Conservation (phyloP, 2,329 filamentous ascomycete genomes). For the Diaporthe aspalathi region DNA sequence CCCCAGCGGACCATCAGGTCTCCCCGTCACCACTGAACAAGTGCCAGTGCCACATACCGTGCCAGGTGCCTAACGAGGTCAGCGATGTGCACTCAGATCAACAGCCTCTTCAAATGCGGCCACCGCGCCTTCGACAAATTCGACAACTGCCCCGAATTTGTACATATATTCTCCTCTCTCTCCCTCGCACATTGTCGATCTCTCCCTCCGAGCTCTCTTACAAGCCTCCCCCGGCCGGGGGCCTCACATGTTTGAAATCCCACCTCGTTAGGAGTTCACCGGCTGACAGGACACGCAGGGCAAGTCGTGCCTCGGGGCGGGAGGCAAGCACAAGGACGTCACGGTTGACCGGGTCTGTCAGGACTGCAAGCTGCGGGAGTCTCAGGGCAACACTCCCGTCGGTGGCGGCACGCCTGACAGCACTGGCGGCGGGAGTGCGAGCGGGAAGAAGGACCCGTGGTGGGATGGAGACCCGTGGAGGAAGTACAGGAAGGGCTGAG, state of each 20-base stretch:
- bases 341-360: conserved; percentile 39
- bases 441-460: conserved; percentile 39
- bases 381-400: conserved; percentile 3
- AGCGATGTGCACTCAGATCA: conserved; percentile 44
- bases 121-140: conserved; percentile 44
- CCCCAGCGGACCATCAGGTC: not conserved
- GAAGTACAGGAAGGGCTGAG: conserved; percentile 34
- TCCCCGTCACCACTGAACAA: not conserved
- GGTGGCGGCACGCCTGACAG: conserved; percentile 38
- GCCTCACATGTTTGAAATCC: conserved; percentile 6
- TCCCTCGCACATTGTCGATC: not conserved
- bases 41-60: not conserved
- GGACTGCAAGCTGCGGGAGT: conserved; percentile 41
- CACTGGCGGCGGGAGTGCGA: not conserved
- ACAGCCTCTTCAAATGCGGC: conserved; percentile 43
- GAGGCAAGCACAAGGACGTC: conserved; percentile 41
- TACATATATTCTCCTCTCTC: conserved; percentile 12
- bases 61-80: not conserved
- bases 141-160: conserved; percentile 43
- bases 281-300: conserved; percentile 33
- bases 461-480: conserved; percentile 42
- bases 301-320: conserved; percentile 43
- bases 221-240: not conserved
- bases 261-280: not conserved
- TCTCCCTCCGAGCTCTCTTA: not conserved